Conservation (phyloP, 352 stramenopile species). For the Aphanomyces stellatus region DNA sequence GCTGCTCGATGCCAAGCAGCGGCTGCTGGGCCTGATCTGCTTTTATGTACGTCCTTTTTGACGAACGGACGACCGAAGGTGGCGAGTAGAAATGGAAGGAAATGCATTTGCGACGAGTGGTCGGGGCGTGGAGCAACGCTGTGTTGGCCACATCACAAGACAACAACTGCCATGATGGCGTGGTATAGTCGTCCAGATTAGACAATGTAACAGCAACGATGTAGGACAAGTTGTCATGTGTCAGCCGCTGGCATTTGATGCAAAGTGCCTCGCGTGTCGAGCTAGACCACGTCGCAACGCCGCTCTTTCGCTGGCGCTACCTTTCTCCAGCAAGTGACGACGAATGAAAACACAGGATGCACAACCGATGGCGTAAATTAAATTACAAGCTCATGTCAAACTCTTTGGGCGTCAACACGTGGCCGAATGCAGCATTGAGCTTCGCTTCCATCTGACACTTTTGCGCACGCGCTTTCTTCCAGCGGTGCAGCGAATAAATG, state of each 20-base stretch:
- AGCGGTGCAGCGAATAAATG: not conserved
- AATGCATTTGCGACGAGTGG: not conserved
- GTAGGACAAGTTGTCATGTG: not conserved
- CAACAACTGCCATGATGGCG: not conserved
- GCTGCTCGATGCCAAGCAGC: not conserved
- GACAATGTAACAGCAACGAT: not conserved
- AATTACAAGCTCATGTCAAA: not conserved
- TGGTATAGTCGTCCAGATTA: not conserved
- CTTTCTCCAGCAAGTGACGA: too few species aligned
- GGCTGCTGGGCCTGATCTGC: not conserved
- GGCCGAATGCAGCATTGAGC: too few species aligned
- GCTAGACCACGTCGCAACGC: not conserved
- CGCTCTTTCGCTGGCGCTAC: not conserved
- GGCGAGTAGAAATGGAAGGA: not conserved
- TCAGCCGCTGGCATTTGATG: not conserved
- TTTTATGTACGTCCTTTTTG: not conserved
- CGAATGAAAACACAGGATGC: not conserved
- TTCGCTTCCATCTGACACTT: too few species aligned
- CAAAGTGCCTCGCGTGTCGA: not conserved
- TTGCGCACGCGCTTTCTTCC: too few species aligned
- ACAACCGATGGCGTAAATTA: not conserved
- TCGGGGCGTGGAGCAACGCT: not conserved
- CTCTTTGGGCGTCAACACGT: not conserved
- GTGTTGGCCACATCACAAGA: not conserved
- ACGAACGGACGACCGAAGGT: not conserved